Conservation (phyloP, 176 grass and related monocot genomes). For the Bolboschoenus planiculmis region DNA sequence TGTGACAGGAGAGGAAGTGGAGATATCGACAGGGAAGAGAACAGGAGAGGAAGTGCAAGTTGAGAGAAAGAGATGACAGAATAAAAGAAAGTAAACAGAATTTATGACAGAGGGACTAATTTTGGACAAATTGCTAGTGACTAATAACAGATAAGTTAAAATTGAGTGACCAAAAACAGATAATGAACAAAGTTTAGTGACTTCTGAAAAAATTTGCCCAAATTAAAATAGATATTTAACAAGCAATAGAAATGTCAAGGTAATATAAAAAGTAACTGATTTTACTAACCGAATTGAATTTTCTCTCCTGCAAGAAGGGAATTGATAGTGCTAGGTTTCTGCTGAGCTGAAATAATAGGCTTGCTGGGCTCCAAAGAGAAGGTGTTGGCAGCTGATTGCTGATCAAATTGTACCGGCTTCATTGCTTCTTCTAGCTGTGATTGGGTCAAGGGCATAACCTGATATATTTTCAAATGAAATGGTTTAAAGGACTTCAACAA, state of each 20-base stretch:
- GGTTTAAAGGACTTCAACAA: neutral
- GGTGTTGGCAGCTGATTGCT: conserved; percentile 27
- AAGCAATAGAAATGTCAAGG: conserved; percentile 9
- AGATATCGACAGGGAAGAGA: too few species aligned
- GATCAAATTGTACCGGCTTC: conserved; percentile 68
- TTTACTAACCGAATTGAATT: conserved; percentile 93
- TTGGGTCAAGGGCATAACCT: conserved; percentile 96
- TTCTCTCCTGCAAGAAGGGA: conserved; percentile 84
- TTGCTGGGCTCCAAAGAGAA: conserved; percentile 62
- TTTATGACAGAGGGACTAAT: too few species aligned
- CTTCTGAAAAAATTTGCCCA: too few species aligned
- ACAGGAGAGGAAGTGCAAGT: too few species aligned
- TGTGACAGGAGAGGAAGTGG: too few species aligned
- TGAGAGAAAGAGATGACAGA: too few species aligned
- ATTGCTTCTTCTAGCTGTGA: conserved; percentile 99
- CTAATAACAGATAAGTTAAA: too few species aligned
- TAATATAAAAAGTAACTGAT: conserved; percentile 11
- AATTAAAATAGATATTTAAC: neutral
- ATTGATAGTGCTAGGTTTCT: conserved; percentile 63
- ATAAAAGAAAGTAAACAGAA: too few species aligned
- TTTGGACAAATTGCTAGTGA: too few species aligned
- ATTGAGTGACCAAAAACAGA: too few species aligned
- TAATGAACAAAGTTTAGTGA: too few species aligned
- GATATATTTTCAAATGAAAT: conserved; percentile 21
- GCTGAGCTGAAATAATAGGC: conserved; percentile 25